Percentiles rank a stretch among this genome's conserved stretches.
Conservation (phyloP, 306 rosid species). For the Trifolium fragiferum region DNA sequence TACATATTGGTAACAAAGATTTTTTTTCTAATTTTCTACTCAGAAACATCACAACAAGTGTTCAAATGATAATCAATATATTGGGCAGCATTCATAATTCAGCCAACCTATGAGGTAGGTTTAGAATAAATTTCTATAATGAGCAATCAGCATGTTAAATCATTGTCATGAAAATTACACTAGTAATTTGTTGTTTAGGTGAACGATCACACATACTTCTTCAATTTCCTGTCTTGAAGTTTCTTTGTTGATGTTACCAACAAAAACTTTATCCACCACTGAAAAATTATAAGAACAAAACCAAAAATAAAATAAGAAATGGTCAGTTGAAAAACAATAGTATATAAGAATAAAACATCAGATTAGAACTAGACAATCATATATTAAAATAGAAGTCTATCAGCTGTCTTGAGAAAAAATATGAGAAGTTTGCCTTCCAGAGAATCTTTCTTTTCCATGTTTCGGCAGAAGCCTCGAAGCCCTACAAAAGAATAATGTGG, state of each 20-base stretch:
- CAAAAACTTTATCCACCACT: constrained; percentile 76
- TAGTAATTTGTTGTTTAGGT: constrained; percentile 40
- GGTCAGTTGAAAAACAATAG: background rate
- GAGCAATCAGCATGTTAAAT: constrained; percentile 29
- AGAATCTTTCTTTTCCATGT: constrained; percentile 43
- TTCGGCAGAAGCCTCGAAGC: constrained; percentile 40
- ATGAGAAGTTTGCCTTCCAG: constrained; percentile 37
- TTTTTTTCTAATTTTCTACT: constrained; percentile 29
- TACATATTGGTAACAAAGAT: constrained; percentile 5
- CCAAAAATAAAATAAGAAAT: constrained; percentile 33
- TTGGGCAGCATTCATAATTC: constrained; percentile 24
- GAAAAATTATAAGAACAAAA: constrained; percentile 43
- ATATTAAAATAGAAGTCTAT: constrained; percentile 36
- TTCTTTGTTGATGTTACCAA: constrained; percentile 60
- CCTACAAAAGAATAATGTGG: constrained; percentile 36
- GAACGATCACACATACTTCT: constrained; percentile 62
- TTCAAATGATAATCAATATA: constrained; percentile 25
- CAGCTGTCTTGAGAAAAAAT: background rate
- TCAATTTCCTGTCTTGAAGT: constrained; percentile 72
- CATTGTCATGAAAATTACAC: constrained; percentile 28
- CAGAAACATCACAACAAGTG: constrained; percentile 29
- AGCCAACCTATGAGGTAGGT: constrained; percentile 32
- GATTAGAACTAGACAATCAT: background rate
- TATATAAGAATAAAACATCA: constrained; percentile 4
- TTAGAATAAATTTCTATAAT: constrained; percentile 29